Conservation (phyloP, 345 rosid genomes). For the Cardamine resedifolia region DNA sequence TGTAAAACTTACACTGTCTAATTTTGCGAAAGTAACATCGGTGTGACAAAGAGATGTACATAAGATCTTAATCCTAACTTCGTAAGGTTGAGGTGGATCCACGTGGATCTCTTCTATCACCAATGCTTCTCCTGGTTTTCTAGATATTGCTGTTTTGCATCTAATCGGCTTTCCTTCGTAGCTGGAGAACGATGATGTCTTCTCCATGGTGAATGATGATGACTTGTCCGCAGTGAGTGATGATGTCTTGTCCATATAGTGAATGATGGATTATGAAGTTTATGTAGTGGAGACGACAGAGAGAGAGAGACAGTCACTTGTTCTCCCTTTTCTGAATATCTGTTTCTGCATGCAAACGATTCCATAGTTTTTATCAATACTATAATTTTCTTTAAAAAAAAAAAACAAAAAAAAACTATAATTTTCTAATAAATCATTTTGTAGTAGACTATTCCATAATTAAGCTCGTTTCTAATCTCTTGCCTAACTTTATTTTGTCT, state of each 20-base stretch:
- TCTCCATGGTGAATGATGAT: constrained; percentile 11
- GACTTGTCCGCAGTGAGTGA: neutral
- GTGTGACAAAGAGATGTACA: constrained; percentile 73
- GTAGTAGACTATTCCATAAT: neutral
- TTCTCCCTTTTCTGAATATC: constrained; percentile 1
- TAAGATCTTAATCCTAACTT: constrained; percentile 65
- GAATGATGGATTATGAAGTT: neutral
- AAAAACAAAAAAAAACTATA: too few relatives aligned
- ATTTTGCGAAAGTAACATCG: constrained; percentile 50
- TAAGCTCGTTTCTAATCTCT: neutral
- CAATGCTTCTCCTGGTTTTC: constrained; percentile 51
- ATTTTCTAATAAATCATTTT: neutral
- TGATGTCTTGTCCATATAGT: constrained; percentile 12
- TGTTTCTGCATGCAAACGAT: neutral
- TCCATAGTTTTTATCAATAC: neutral
- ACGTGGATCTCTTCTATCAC: constrained; percentile 64
- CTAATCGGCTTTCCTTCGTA: constrained; percentile 46
- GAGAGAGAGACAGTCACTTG: neutral
- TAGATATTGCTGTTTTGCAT: constrained; percentile 72
- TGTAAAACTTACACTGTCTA: constrained; percentile 37
- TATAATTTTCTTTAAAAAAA: neutral
- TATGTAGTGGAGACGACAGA: neutral
- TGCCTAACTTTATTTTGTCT: neutral
- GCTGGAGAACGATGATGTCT: neutral
- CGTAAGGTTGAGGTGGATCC: constrained; percentile 64